Evolutionary conservation across 2,329 filamentous ascomycete genomes (phyloP).

Genomic region (Parascedosporium putredinis): DNA sequence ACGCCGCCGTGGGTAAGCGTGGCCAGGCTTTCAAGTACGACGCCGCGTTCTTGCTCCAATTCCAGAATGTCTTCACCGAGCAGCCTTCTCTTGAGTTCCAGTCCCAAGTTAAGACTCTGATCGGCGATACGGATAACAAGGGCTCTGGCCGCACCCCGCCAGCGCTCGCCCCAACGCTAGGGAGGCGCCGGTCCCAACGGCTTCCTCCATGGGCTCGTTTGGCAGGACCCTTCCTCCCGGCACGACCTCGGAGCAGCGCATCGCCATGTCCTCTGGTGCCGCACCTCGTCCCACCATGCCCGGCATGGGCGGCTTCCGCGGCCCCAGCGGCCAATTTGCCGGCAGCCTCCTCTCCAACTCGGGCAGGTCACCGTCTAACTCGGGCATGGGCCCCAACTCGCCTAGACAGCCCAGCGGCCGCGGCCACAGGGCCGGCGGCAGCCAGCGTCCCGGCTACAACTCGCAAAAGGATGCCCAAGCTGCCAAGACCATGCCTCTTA

Average conservation of each 20-base stretch:
- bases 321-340: constrained; percentile 1
- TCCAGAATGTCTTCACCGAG: constrained; percentile 92
- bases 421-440: constrained; percentile 41
- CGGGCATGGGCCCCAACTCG: constrained; percentile 54
- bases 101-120: constrained; percentile 72
- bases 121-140: constrained; percentile 54
- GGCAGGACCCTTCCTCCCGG: constrained; percentile 9
- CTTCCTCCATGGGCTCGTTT: constrained; percentile 27
- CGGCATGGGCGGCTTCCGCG: neutral
- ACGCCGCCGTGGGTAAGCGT: constrained; percentile 68
- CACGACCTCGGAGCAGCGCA: neutral
- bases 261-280: constrained; percentile 1
- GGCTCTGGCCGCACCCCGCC: constrained; percentile 28
- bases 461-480: constrained; percentile 54
- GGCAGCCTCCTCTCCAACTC: constrained; percentile 56
- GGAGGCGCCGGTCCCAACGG: neutral
- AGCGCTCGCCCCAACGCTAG: neutral
- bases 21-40: constrained; percentile 86
- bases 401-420: constrained; percentile 57
- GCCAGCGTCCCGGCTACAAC: constrained; percentile 49
- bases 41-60: constrained; percentile 88
- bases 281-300: neutral
- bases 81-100: constrained; percentile 94
- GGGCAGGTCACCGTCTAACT: constrained; percentile 35
- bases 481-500: constrained; percentile 86